Percentiles rank a stretch among this genome's conserved stretches.
Evolutionary conservation across 768 basidiomycete genomes (phyloP).

Genomic region (Lactifluus echinatus): DNA sequence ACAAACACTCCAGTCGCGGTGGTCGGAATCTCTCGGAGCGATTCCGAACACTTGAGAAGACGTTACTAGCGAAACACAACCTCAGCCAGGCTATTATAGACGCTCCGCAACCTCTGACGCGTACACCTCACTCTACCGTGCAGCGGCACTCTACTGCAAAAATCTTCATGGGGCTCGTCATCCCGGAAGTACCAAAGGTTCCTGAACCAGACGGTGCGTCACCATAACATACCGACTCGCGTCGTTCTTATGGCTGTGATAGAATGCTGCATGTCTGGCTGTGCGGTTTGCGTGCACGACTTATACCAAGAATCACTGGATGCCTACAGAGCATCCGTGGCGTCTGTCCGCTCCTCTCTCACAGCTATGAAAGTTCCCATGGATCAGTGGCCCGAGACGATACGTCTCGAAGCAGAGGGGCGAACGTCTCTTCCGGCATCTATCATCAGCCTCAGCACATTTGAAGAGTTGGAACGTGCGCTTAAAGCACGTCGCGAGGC

Average conservation of each 20-base stretch:
- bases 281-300: conserved; percentile 87
- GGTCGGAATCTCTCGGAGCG: conserved; percentile 55
- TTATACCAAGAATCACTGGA: conserved; percentile 68
- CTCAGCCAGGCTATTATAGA: conserved; percentile 24
- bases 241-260: background rate
- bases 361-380: conserved; percentile 40
- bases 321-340: conserved; percentile 50
- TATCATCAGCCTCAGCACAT: conserved; percentile 45
- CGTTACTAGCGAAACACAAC: conserved; percentile 37
- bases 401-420: conserved; percentile 27
- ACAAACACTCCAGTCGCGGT: conserved; percentile 30
- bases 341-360: conserved; percentile 43
- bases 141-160: conserved; percentile 4
- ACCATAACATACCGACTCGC: background rate
- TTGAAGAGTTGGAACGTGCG: conserved; percentile 60
- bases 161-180: conserved; percentile 43
- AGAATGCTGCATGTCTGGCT: conserved; percentile 97
- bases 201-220: conserved; percentile 60
- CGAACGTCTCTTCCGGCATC: conserved; percentile 22
- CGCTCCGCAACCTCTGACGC: conserved; percentile 12
- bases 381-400: conserved; percentile 53
- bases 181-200: conserved; percentile 54
- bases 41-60: conserved; percentile 47
- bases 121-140: conserved; percentile 3
- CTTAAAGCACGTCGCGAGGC: conserved; percentile 40